These are phyloP conservation scores for Clarireedia homoeocarpa DNA, from an alignment of 2,329 filamentous ascomycete species.

Conservation along the genomic window DNA sequence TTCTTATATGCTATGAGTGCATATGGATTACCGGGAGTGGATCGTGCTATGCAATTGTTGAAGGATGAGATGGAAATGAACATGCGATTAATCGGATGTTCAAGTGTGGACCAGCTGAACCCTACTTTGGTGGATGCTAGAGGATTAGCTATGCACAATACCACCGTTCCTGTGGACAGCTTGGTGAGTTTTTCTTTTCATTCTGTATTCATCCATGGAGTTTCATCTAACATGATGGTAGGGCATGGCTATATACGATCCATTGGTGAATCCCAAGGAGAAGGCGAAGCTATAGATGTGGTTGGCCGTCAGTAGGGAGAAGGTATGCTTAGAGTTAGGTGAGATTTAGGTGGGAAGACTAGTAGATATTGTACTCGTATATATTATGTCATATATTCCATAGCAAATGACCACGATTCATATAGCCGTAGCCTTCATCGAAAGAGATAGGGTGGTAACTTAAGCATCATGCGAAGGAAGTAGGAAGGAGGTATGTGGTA, in stretches of 20 bases:
- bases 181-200: slow-evolving; percentile 30
- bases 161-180: slow-evolving; percentile 53
- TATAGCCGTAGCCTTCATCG: too few species aligned
- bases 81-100: slow-evolving; percentile 86
- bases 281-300: slow-evolving; percentile 38
- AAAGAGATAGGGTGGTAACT: too few species aligned
- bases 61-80: slow-evolving; percentile 99
- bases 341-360: not conserved
- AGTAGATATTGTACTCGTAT: not conserved
- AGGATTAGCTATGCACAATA: slow-evolving; percentile 55
- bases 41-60: slow-evolving; percentile 83
- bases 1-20: slow-evolving; percentile 95
- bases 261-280: slow-evolving; percentile 39
- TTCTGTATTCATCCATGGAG: slow-evolving; percentile 2
- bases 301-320: not conserved
- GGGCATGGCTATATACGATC: slow-evolving; percentile 34
- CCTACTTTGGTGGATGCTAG: slow-evolving; percentile 73
- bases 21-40: slow-evolving; percentile 81
- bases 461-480: too few species aligned
- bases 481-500: too few species aligned
- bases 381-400: not conserved
- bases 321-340: not conserved
- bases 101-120: slow-evolving; percentile 66
- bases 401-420: not conserved
- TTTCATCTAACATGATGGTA: slow-evolving; percentile 10